Evolutionary conservation across 805 yeast species (phyloP), one percentile per base, ranked within the genome.

Genomic region (Yamadazyma nakazawae): DNA sequence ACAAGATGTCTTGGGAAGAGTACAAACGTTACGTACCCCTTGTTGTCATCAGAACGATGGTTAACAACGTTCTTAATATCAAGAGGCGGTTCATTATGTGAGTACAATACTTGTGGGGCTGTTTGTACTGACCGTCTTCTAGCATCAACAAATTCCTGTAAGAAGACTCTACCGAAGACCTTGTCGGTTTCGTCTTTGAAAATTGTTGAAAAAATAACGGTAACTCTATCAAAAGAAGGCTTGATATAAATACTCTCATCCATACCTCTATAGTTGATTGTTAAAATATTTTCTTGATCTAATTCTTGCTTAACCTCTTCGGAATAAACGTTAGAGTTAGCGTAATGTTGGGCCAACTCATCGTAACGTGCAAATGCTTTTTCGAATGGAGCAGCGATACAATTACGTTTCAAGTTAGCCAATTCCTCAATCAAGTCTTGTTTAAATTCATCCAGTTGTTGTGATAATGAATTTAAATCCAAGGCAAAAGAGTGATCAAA

Each of bases 121-220:
- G 94, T 91, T 70, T 94, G 99, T 50, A 94, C 92, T 5, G 96
- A 86, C 66, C 97, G 80, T 63, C 87, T 87, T 68, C 99, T 82
- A 10, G 98, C 97, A 65, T 91, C 97, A 38, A 90, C 96, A 64
- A 91, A 91, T 69, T 91, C 97, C 63, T 89, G 96, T 52, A 89
- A 72, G 61, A 89, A 89, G 32, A 89, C 96, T 65, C 85, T 88
- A 37, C 96, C 95, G 56, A 88, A 86, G 44, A 87, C 78, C 63
- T 88, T 89, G 68, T 94, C 99, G 2, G 98, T 94, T 66, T 94
- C 98, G 67, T 94, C 99, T 62, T 88, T 85, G 77, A 94, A 94
- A 19, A 89, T 76, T 3, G 98, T 94, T 41, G 96, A 88, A 69
- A 94, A 94, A 40, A 94, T 86, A 34, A 92, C 97, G 1, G 99